Conservation (phyloP, 2,329 filamentous ascomycete species). For the Trematosphaeria pertusa region DNA sequence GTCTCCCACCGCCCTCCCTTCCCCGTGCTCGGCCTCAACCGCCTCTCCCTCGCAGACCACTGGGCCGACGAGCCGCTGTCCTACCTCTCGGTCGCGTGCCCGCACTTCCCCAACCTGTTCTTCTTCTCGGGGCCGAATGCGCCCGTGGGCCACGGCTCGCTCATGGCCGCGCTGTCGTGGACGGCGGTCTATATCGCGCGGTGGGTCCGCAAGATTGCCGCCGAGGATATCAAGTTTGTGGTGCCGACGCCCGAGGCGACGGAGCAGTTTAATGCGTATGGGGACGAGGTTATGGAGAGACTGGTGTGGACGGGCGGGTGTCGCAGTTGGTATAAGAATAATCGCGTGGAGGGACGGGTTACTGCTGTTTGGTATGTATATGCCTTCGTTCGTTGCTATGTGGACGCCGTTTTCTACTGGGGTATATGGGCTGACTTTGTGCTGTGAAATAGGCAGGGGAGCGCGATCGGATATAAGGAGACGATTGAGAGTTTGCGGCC, state of each 20-base stretch:
- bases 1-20: conserved; percentile 6
- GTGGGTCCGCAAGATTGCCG: conserved; percentile 13
- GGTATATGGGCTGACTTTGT: too few relatives aligned
- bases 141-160: conserved; percentile 6
- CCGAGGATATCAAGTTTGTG: conserved; percentile 13
- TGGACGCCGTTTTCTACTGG: too few relatives aligned
- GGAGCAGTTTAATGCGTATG: conserved; percentile 13
- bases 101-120: conserved; percentile 13
- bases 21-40: conserved; percentile 8
- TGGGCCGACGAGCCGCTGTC: conserved; percentile 4
- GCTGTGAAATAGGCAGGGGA: too few relatives aligned
- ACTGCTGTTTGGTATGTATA: conserved; percentile 15
- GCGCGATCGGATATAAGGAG: conserved; percentile 9
- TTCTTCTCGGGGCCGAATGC: conserved; percentile 25
- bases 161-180: conserved; percentile 10
- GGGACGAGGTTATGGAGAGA: conserved; percentile 12
- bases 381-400: too few relatives aligned
- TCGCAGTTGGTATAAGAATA: conserved; percentile 20
- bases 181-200: conserved; percentile 6
- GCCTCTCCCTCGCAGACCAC: conserved; percentile 1
- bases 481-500: conserved; percentile 2
- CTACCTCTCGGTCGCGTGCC: conserved; percentile 6
- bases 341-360: conserved; percentile 7
- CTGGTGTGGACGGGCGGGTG: conserved; percentile 14
- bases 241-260: neutral